These are phyloP conservation scores for Suillus placidus DNA, from an alignment of 768 basidiomycete genomes.

Conservation along the genomic window DNA sequence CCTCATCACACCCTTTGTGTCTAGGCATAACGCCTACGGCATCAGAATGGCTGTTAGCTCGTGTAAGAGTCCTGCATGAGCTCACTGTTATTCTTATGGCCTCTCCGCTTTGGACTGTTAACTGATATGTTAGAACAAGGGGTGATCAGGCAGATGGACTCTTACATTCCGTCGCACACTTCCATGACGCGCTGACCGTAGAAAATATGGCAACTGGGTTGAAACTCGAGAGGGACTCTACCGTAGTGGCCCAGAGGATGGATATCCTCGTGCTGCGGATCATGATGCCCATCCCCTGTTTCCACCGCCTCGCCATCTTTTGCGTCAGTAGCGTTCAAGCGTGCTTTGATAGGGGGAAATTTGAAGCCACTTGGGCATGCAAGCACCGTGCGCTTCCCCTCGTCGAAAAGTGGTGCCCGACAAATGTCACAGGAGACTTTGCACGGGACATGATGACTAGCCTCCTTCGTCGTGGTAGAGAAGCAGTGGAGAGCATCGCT, in stretches of 20 bases:
- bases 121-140: background rate
- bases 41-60: background rate
- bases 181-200: conserved; percentile 8
- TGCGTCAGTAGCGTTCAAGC: background rate
- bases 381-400: conserved; percentile 35
- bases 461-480: conserved; percentile 23
- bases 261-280: background rate
- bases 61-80: conserved; percentile 4
- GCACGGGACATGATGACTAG: conserved; percentile 33
- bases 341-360: conserved; percentile 18
- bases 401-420: conserved; percentile 37
- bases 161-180: conserved; percentile 13
- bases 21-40: background rate
- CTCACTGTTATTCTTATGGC: conserved; percentile 10
- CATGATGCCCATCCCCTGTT: background rate
- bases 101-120: conserved; percentile 9
- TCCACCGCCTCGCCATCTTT: background rate
- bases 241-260: conserved; percentile 2
- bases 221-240: conserved; percentile 9
- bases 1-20: background rate
- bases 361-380: conserved; percentile 34
- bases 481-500: conserved; percentile 35
- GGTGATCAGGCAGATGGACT: background rate
- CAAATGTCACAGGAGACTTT: conserved; percentile 37
- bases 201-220: conserved; percentile 13